Evolutionary conservation across 2,329 filamentous ascomycete genomes (phyloP).

Genomic region (Aspergillus fumigatus): DNA sequence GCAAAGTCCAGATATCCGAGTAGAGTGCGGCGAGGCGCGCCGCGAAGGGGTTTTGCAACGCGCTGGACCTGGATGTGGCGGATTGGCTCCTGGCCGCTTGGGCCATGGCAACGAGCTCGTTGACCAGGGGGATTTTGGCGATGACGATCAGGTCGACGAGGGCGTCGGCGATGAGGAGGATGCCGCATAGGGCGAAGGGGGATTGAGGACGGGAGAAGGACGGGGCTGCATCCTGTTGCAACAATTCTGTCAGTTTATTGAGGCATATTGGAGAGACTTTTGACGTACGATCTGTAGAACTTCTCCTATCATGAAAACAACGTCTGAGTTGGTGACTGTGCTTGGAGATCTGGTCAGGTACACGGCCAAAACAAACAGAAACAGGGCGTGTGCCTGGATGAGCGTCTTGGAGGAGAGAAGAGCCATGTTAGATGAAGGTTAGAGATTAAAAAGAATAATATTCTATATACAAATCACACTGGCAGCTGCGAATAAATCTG

Average conservation of each 20-base stretch:
- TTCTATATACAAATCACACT: neutral
- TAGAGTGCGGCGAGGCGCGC: conserved; percentile 29
- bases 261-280: neutral
- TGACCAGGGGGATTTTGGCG: conserved; percentile 52
- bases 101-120: conserved; percentile 64
- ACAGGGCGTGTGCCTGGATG: conserved; percentile 74
- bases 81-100: conserved; percentile 52
- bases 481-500: neutral
- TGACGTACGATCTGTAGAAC: conserved; percentile 69
- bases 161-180: conserved; percentile 65
- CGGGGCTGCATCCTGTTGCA: conserved; percentile 48
- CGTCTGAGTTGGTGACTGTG: conserved; percentile 69
- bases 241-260: conserved; percentile 5
- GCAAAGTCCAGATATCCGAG: conserved; percentile 35
- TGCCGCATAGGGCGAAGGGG: conserved; percentile 61
- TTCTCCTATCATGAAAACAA: conserved; percentile 78
- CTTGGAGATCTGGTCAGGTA: conserved; percentile 74
- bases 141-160: conserved; percentile 63
- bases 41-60: conserved; percentile 21
- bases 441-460: neutral
- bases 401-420: conserved; percentile 76
- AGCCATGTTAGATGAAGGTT: conserved; percentile 56
- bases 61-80: conserved; percentile 9
- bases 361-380: conserved; percentile 78
- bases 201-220: conserved; percentile 65